Evolutionary conservation across 495 filamentous ascomycete genomes (phyloP).

Genomic region (Aspergillus funiculosus): DNA sequence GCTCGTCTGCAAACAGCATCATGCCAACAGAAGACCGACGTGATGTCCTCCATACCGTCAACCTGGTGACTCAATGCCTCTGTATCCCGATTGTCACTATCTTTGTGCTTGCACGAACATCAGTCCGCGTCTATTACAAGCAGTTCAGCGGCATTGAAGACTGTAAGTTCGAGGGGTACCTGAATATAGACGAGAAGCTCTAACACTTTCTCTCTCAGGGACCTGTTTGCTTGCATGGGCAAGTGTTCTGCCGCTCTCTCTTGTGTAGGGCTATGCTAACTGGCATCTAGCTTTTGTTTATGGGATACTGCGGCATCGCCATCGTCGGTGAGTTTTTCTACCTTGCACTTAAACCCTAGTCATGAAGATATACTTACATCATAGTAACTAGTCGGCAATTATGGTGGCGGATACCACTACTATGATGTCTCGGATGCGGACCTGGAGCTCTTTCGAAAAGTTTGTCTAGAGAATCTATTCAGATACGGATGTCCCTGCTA

Average conservation of each 20-base stretch:
- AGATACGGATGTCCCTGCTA: neutral
- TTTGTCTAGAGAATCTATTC: too few species aligned
- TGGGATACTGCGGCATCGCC: constrained; percentile 35
- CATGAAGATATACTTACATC: constrained; percentile 1
- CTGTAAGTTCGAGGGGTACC: constrained; percentile 23
- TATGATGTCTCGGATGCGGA: constrained; percentile 18
- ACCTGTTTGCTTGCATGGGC: constrained; percentile 34
- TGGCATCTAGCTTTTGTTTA: constrained; percentile 27
- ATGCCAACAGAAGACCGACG: constrained; percentile 27
- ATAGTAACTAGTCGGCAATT: constrained; percentile 30
- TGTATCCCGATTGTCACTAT: constrained; percentile 39
- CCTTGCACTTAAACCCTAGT: neutral
- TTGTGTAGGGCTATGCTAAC: neutral
- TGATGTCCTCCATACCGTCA: constrained; percentile 36
- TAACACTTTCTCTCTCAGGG: constrained; percentile 22
- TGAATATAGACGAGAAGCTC: neutral
- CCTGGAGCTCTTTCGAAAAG: constrained; percentile 30
- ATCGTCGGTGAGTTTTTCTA: constrained; percentile 37
- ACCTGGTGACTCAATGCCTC: constrained; percentile 40
- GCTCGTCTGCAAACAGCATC: constrained; percentile 9
- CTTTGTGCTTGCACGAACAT: constrained; percentile 35
- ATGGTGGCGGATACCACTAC: constrained; percentile 37
- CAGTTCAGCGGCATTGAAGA: constrained; percentile 37
- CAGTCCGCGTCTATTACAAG: constrained; percentile 33
- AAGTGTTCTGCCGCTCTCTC: constrained; percentile 9